phyloP scores from a whole-genome alignment of 192 early-diverging fungal species.

The Paraglomus brasilianum region DNA sequence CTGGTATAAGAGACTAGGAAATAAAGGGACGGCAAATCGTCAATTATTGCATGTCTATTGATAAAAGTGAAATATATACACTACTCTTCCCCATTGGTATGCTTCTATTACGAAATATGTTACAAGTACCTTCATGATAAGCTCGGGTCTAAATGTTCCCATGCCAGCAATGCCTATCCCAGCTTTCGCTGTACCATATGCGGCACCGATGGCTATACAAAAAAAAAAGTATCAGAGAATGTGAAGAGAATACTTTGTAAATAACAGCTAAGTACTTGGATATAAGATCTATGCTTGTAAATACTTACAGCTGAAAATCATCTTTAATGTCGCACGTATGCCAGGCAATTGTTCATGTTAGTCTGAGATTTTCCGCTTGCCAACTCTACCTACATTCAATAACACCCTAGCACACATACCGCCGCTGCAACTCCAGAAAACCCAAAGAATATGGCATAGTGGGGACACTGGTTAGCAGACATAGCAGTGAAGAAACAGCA shows the following conservation, averaged over 20 bases:
- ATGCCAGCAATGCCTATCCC: constrained; percentile 95
- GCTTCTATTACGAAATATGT: constrained; percentile 30
- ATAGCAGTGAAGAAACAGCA: constrained; percentile 36
- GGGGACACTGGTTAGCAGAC: constrained; percentile 60
- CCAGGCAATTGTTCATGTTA: neutral
- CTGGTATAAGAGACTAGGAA: constrained; percentile 77
- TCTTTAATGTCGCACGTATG: constrained; percentile 35
- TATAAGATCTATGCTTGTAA: neutral
- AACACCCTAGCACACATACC: constrained; percentile 43
- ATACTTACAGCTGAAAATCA: constrained; percentile 71
- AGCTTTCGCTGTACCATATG: constrained; percentile 97
- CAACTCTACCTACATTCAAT: constrained; percentile 64
- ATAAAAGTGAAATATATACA: neutral
- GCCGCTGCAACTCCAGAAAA: constrained; percentile 87
- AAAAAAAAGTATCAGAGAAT: neutral
- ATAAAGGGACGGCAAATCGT: neutral
- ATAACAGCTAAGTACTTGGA: constrained; percentile 4
- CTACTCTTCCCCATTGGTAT: constrained; percentile 40
- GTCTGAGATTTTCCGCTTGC: neutral
- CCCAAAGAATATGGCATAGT: constrained; percentile 94
- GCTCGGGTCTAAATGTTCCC: constrained; percentile 90
- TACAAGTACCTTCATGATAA: constrained; percentile 71
- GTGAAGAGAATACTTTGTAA: neutral
- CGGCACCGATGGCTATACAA: constrained; percentile 81
- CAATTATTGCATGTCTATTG: no score